phyloP scores from a whole-genome alignment of 257 asterid genomes.

The Solanum pennellii region DNA sequence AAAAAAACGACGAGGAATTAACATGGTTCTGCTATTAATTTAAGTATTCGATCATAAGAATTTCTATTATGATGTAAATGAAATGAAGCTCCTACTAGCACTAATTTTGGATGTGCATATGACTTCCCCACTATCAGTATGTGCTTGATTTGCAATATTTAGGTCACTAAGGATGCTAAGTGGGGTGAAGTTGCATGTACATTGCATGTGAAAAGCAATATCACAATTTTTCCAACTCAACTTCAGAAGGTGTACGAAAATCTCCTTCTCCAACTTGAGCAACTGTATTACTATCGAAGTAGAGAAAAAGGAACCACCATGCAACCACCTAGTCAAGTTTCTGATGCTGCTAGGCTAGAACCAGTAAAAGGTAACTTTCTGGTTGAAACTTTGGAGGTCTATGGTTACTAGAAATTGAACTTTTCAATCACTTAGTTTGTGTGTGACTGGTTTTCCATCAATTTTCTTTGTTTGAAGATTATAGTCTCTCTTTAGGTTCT shows the following conservation, averaged over 20 bases:
- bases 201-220: constrained; percentile 13
- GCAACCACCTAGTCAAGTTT: constrained; percentile 14
- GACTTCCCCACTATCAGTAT: background rate
- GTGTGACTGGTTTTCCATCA: background rate
- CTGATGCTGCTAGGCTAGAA: constrained; percentile 6
- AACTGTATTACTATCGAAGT: constrained; percentile 33
- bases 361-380: background rate
- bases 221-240: constrained; percentile 27
- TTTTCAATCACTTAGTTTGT: background rate
- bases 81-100: background rate
- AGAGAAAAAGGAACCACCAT: constrained; percentile 14
- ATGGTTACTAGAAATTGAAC: background rate
- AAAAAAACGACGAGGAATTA: background rate
- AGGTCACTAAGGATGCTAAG: constrained; percentile 53
- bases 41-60: background rate
- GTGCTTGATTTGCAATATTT: background rate
- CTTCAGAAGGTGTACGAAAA: constrained; percentile 38
- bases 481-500: background rate
- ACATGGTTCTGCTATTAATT: background rate
- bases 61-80: background rate
- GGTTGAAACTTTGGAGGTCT: background rate
- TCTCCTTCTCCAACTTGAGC: constrained; percentile 50
- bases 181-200: constrained; percentile 59
- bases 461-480: background rate
- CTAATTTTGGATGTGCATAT: background rate